Percentiles rank a stretch among this genome's conserved stretches.
These are phyloP conservation scores for Radiomyces spectabilis DNA, from an alignment of 192 early-diverging fungal genomes.

Conservation along the genomic window DNA sequence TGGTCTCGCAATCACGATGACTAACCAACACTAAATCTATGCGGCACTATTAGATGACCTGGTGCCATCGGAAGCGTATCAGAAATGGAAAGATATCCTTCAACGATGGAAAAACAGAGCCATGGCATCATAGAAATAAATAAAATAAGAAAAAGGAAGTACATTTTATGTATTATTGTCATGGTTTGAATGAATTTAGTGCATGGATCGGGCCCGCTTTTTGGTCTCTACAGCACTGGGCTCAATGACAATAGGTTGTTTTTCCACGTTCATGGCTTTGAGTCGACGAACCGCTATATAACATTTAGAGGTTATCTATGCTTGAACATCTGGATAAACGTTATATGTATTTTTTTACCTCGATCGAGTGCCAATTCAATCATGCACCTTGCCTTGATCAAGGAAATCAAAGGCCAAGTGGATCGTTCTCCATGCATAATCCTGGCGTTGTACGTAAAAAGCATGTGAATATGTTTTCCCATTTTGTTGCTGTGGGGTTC, in stretches of 20 bases:
- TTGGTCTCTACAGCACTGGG: conserved; percentile 2
- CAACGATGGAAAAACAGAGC: background rate
- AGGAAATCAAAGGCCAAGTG: conserved; percentile 66
- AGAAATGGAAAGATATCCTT: background rate
- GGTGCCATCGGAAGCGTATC: background rate
- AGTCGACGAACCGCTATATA: conserved; percentile 10
- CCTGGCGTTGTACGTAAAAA: conserved; percentile 36
- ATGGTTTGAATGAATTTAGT: too few relatives aligned
- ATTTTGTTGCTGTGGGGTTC: too few relatives aligned
- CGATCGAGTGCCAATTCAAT: conserved; percentile 65
- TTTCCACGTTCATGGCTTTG: conserved; percentile 8
- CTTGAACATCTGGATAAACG: background rate
- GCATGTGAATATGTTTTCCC: background rate
- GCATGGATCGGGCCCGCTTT: conserved; percentile 17
- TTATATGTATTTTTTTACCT: conserved; percentile 6
- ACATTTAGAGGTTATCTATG: background rate
- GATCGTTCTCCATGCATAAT: conserved; percentile 72
- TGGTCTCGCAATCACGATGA: too few relatives aligned
- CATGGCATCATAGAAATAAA: background rate
- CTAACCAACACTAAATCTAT: too few relatives aligned
- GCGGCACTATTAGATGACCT: too few relatives aligned
- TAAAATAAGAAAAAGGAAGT: background rate
- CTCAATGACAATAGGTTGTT: conserved; percentile 7
- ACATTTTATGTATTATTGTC: background rate
- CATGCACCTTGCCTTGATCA: conserved; percentile 60